A percentile compares a stretch with the other conserved stretches of the same genome.
Evolutionary conservation across 129 eudicot species (phyloP).

Genomic region (Apium graveolens): DNA sequence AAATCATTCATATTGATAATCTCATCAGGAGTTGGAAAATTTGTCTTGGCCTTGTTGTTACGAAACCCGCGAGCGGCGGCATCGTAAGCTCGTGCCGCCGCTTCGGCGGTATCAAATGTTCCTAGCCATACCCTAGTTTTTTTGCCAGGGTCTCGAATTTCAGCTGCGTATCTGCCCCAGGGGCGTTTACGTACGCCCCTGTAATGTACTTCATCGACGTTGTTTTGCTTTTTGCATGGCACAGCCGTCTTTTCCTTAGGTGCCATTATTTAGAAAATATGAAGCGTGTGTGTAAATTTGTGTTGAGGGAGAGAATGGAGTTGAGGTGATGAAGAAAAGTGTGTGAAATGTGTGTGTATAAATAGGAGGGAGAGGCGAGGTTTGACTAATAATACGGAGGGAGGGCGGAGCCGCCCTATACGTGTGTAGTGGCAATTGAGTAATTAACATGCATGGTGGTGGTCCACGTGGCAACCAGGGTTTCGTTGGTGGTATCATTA

Average conservation of each 20-base stretch:
- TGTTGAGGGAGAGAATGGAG: not conserved
- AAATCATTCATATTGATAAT: too few relatives aligned
- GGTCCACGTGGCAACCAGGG: not conserved
- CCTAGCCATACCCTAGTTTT: conserved; percentile 38
- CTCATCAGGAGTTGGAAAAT: not conserved
- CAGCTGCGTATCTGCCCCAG: conserved; percentile 26
- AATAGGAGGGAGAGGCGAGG: not conserved
- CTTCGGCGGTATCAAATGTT: conserved; percentile 19
- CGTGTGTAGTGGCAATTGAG: not conserved
- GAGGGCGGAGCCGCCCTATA: not conserved
- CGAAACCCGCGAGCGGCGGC: conserved; percentile 11
- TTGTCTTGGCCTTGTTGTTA: conserved; percentile 2
- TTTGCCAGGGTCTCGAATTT: conserved; percentile 37
- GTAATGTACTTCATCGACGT: not conserved
- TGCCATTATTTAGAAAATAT: not conserved
- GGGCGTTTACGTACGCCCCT: conserved; percentile 6
- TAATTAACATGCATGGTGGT: not conserved
- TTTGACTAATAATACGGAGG: not conserved
- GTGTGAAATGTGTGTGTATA: not conserved
- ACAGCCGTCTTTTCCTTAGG: not conserved
- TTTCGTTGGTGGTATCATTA: conserved; percentile 9
- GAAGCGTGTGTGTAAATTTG: not conserved
- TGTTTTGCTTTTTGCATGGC: not conserved
- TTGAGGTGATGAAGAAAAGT: not conserved
- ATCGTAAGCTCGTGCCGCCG: conserved; percentile 12